Evolutionary conservation across 352 stramenopile species (phyloP).

Genomic region (Lagenidium giganteum): DNA sequence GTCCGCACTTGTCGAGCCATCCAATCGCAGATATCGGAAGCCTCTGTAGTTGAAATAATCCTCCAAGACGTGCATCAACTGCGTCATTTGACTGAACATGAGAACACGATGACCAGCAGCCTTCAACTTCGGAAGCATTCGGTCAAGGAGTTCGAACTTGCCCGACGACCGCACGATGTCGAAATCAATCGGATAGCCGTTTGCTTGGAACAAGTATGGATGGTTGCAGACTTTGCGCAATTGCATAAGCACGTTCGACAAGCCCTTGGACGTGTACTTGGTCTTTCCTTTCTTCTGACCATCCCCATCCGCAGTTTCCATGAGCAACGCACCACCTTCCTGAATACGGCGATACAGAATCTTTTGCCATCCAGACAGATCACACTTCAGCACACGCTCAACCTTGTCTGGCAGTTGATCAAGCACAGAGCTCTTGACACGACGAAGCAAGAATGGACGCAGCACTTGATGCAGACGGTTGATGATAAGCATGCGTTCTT

Average conservation of each 20-base stretch:
- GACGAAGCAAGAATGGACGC: conserved; percentile 77
- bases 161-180: conserved; percentile 80
- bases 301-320: conserved; percentile 63
- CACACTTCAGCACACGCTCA: conserved; percentile 82
- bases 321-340: conserved; percentile 76
- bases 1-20: conserved; percentile 94
- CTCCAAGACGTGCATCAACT: conserved; percentile 88
- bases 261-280: conserved; percentile 80
- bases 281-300: conserved; percentile 70
- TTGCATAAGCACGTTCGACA: conserved; percentile 88
- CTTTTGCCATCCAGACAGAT: conserved; percentile 86
- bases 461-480: conserved; percentile 84
- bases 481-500: conserved; percentile 89
- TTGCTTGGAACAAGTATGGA: conserved; percentile 82
- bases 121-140: conserved; percentile 95
- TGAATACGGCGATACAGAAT: conserved; percentile 87
- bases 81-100: conserved; percentile 91
- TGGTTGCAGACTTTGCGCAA: conserved; percentile 88
- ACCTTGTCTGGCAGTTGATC: conserved; percentile 86
- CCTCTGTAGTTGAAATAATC: conserved; percentile 88
- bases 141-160: conserved; percentile 96
- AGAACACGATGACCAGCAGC: conserved; percentile 87
- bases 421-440: conserved; percentile 83
- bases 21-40: conserved; percentile 95
- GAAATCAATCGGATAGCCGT: conserved; percentile 83